phyloP scores from a whole-genome alignment of 805 yeast species.

The Scheffersomyces spartinae region DNA sequence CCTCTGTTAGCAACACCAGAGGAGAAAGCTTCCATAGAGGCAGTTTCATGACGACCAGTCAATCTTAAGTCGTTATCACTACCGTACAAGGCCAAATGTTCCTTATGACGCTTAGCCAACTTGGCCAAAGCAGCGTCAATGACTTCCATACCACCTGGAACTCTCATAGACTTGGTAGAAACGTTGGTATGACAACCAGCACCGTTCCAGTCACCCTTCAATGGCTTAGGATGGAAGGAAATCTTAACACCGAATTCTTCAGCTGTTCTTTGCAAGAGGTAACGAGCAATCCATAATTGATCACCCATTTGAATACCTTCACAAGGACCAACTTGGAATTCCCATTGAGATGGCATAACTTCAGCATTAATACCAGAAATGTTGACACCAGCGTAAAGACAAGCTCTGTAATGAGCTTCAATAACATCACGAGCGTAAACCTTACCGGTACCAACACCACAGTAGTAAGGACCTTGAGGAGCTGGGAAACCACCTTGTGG shows the following conservation, averaged over 20 bases:
- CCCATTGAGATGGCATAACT: constrained; percentile 99
- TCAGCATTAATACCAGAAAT: constrained; percentile 98
- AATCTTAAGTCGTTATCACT: constrained; percentile 90
- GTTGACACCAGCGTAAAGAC: constrained; percentile 82
- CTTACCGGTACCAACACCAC: constrained; percentile 99
- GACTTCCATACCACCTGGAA: constrained; percentile 89
- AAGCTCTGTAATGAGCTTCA: constrained; percentile 98
- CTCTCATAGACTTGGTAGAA: constrained; percentile 85
- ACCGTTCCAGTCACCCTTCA: constrained; percentile 99
- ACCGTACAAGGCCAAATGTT: constrained; percentile 93
- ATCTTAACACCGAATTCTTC: constrained; percentile 99
- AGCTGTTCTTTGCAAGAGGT: constrained; percentile 84
- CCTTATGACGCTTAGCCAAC: constrained; percentile 91
- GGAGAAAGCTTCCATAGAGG: constrained; percentile 81
- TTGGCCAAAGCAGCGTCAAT: constrained; percentile 89
- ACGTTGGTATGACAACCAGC: constrained; percentile 99
- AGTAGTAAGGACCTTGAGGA: constrained; percentile 99
- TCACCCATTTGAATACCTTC: constrained; percentile 95
- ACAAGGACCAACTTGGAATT: constrained; percentile 99
- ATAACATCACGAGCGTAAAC: constrained; percentile 96
- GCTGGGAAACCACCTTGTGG: constrained; percentile 99
- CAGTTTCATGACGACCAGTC: constrained; percentile 98
- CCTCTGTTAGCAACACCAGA: constrained; percentile 99
- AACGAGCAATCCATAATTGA: constrained; percentile 93
- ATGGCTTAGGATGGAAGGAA: constrained; percentile 98